Conservation (phyloP, 257 asterid genomes). For the Solanum pinnatisectum region DNA sequence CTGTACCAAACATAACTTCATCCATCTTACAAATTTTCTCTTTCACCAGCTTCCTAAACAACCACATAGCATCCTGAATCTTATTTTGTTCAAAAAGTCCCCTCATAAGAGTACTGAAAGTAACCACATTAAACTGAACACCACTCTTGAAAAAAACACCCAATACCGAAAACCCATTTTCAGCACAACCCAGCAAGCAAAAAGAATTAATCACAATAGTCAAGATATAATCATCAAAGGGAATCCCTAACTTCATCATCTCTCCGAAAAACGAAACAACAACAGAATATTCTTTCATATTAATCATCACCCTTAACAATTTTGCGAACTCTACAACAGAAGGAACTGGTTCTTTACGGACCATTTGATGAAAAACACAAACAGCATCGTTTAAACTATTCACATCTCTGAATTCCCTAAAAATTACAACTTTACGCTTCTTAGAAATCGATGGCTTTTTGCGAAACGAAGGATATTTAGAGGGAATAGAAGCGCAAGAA, state of each 20-base stretch:
- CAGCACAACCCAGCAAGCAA: slow-evolving; percentile 6
- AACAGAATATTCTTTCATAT: slow-evolving; percentile 7
- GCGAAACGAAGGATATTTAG: not conserved
- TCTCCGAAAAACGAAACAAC: slow-evolving; percentile 14
- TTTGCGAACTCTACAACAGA: slow-evolving; percentile 9
- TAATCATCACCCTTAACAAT: slow-evolving; percentile 1
- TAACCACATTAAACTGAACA: not conserved
- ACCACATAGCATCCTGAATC: slow-evolving; percentile 10
- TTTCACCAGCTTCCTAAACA: slow-evolving; percentile 14
- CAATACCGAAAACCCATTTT: slow-evolving; percentile 19
- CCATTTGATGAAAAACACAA: slow-evolving; percentile 10
- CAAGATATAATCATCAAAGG: slow-evolving; percentile 10
- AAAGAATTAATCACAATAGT: slow-evolving; percentile 8
- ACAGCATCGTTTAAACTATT: slow-evolving; percentile 11
- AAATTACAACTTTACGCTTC: not conserved
- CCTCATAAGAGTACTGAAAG: slow-evolving; percentile 14
- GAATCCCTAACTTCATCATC: slow-evolving; percentile 6
- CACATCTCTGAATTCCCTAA: slow-evolving; percentile 2
- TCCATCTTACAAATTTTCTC: slow-evolving; percentile 9
- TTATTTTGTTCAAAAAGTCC: slow-evolving; percentile 15
- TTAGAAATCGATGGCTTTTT: not conserved
- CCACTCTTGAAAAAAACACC: slow-evolving; percentile 21
- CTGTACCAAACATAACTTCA: not conserved
- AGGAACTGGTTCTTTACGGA: slow-evolving; percentile 14
- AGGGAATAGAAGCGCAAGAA: not conserved